These are phyloP conservation scores for Torrubiellomyces zombiae DNA, from an alignment of 2,329 filamentous ascomycete genomes.

Conservation along the genomic window DNA sequence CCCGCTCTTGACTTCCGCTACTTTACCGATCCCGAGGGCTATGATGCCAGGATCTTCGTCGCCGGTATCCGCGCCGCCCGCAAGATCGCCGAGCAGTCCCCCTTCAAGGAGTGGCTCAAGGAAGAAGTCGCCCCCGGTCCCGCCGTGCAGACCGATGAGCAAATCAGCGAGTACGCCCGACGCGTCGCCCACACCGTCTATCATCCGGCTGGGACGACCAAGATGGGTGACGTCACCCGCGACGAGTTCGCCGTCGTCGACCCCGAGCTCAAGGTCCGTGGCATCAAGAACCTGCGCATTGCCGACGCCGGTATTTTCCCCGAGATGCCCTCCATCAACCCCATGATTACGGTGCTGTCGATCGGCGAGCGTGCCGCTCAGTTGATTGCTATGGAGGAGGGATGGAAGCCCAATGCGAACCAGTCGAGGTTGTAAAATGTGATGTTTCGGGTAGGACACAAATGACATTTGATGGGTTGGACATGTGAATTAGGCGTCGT, in stretches of 20 bases:
- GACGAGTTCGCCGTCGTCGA: slow-evolving; percentile 72
- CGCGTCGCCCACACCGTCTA: slow-evolving; percentile 77
- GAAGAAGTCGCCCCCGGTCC: slow-evolving; percentile 66
- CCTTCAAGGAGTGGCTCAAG: slow-evolving; percentile 73
- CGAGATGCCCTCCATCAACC: slow-evolving; percentile 73
- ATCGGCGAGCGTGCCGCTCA: slow-evolving; percentile 76
- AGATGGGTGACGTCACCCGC: slow-evolving; percentile 61
- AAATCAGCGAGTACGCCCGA: slow-evolving; percentile 66
- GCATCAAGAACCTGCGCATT: slow-evolving; percentile 58
- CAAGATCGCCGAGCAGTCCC: slow-evolving; percentile 54
- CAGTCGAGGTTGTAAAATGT: slow-evolving; percentile 16
- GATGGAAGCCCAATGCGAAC: slow-evolving; percentile 18
- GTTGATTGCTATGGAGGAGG: slow-evolving; percentile 56
- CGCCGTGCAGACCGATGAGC: slow-evolving; percentile 57
- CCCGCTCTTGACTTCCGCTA: slow-evolving; percentile 78
- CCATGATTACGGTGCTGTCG: slow-evolving; percentile 75
- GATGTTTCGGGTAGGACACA: too few species aligned
- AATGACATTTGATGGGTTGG: too few species aligned
- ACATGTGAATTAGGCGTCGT: too few species aligned
- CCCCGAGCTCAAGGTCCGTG: slow-evolving; percentile 51
- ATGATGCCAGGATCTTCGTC: slow-evolving; percentile 69
- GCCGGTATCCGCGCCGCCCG: slow-evolving; percentile 64
- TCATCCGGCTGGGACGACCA: slow-evolving; percentile 76
- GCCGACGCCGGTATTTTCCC: slow-evolving; percentile 82
- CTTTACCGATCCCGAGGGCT: slow-evolving; percentile 74